phyloP scores from a whole-genome alignment of 2,329 filamentous ascomycete species.

The Chalaropsis ovoidea region DNA sequence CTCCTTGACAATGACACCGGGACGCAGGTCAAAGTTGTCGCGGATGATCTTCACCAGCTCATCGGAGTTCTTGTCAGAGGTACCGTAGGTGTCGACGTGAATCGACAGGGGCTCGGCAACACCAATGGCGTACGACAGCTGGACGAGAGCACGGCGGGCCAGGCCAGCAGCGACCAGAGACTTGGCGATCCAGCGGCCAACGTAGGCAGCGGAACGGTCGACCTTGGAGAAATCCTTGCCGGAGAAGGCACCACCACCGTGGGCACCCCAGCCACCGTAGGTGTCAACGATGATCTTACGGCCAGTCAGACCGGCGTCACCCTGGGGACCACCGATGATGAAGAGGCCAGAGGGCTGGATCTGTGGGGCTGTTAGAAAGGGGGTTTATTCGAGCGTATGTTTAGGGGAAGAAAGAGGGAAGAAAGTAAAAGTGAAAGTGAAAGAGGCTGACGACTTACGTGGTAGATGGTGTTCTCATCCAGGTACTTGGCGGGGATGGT shows the following conservation, averaged over 20 bases:
- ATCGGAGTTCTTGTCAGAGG: conserved; percentile 75
- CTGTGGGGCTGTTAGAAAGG: conserved; percentile 30
- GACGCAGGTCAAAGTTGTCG: conserved; percentile 94
- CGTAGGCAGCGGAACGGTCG: conserved; percentile 94
- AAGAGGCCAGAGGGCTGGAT: conserved; percentile 97
- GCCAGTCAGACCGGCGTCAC: conserved; percentile 95
- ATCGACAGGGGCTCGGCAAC: conserved; percentile 95
- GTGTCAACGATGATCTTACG: conserved; percentile 99
- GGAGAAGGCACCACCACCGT: conserved; percentile 99
- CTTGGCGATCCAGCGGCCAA: conserved; percentile 98
- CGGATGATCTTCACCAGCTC: conserved; percentile 92
- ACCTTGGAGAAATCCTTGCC: conserved; percentile 99
- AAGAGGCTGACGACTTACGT: conserved; percentile 47
- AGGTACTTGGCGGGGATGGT: conserved; percentile 88
- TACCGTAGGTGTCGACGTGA: conserved; percentile 97
- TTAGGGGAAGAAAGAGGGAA: not conserved
- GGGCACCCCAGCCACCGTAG: conserved; percentile 98
- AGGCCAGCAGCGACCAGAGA: conserved; percentile 84
- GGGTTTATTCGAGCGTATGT: not conserved
- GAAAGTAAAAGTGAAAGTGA: not conserved
- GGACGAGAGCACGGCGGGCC: conserved; percentile 84
- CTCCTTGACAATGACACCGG: conserved; percentile 97
- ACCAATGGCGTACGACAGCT: conserved; percentile 99
- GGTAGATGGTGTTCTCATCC: conserved; percentile 88
- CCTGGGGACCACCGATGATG: conserved; percentile 98